phyloP scores from a whole-genome alignment of 306 rosid genomes.

The Malus asiatica region DNA sequence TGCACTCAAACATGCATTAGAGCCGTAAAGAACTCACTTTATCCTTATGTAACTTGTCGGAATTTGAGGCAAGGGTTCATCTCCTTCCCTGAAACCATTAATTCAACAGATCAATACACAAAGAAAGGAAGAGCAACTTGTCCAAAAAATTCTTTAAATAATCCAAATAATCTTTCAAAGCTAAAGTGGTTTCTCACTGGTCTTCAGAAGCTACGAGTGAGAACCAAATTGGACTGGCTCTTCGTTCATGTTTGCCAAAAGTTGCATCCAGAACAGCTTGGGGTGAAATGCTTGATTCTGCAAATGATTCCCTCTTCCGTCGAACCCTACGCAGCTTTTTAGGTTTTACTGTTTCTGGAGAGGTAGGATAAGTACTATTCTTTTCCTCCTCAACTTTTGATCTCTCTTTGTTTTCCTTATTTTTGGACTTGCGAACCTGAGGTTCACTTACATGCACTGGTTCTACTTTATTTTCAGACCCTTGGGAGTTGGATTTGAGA shows the following conservation, averaged over 20 bases:
- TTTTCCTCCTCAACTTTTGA: slow-evolving; percentile 56
- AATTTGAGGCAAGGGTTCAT: slow-evolving; percentile 55
- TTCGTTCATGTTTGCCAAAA: slow-evolving; percentile 34
- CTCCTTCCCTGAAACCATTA: slow-evolving; percentile 62
- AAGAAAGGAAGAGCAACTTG: background rate
- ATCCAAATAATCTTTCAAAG: slow-evolving; percentile 10
- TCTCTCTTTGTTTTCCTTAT: slow-evolving; percentile 59
- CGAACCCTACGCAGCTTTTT: slow-evolving; percentile 61
- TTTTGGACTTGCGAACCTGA: slow-evolving; percentile 45
- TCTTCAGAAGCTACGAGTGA: slow-evolving; percentile 65
- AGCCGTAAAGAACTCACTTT: slow-evolving; percentile 42
- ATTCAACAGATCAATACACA: slow-evolving; percentile 15
- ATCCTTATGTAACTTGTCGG: slow-evolving; percentile 49
- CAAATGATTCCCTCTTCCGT: slow-evolving; percentile 53
- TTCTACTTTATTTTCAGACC: slow-evolving; percentile 50
- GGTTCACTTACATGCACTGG: slow-evolving; percentile 27
- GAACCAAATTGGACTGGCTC: slow-evolving; percentile 74
- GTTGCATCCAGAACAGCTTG: slow-evolving; percentile 52
- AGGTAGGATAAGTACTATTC: slow-evolving; percentile 29
- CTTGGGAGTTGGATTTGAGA: slow-evolving; percentile 61
- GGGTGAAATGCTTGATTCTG: slow-evolving; percentile 39
- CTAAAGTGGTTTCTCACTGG: slow-evolving; percentile 48
- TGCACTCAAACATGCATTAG: background rate
- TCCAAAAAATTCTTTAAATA: background rate
- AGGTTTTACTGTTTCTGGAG: slow-evolving; percentile 44